Evolutionary conservation across 768 basidiomycete genomes (phyloP), one percentile per base, ranked within the genome.

Genomic region (Leucocoprinus birnbaumii): DNA sequence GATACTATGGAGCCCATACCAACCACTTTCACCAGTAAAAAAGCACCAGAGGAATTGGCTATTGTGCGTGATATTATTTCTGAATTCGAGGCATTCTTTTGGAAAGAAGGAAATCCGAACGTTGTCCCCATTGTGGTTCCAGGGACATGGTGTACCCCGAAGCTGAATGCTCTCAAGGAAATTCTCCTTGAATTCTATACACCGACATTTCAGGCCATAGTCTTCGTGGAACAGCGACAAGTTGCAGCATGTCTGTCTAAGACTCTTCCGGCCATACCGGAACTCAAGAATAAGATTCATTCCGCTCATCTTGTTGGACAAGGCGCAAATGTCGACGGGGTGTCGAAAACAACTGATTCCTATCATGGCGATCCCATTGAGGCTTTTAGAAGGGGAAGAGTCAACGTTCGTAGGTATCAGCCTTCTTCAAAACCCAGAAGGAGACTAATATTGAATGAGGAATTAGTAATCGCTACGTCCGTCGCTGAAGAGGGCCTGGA

Each of bases 401-500:
- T 87, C 41, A 91, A 93, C 64, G 69, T 91, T 44, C 71, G 89
- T 90, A 65, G 60, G 85, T 78, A 37, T 41, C 50, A 27, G 54
- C 6, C 19, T 60, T 38, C 3, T 16, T 3, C 9, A 6, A 16
- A 13, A 10, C 16, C 16, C 11, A 16, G 38, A 38, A 16, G n/a
- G 38, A 42, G 34, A n/a, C 31, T 62, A 55, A 56, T 45, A 9
- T 7, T 38, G 49, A 38, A 34, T 27, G 47, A 48, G 37, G 38
- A 18, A 43, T 16, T 56, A 85, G 87, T 94, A 19, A 76, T 94
- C 59, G 89, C 91, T 3, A 94, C 91, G 0, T 85, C 86, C 4
- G 91, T 95, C 13, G 94, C 91, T 0, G 94, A 96, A 68, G 94
- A 96, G 72, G 94, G 94, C 0, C 78, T 96, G 16, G 93, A 96